A percentile compares a stretch with the other conserved stretches of the same genome.
Conservation (phyloP, 768 basidiomycete genomes). For the Macrolepiota fuliginosa region DNA sequence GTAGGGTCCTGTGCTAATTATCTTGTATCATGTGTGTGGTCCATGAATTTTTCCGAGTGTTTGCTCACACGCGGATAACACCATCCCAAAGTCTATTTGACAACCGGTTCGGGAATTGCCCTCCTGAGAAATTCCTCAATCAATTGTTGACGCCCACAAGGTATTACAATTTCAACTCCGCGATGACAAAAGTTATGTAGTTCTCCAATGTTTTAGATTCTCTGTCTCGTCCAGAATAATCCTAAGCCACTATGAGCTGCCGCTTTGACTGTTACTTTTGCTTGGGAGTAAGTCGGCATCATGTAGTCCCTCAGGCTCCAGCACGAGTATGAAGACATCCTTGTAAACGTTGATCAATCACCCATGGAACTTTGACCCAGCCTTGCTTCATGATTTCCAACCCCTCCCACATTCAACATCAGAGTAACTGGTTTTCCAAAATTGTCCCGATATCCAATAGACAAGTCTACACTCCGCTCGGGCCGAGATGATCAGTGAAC, state of each 20-base stretch:
- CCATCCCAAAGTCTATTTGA: slow-evolving; percentile 11
- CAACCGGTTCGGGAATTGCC: slow-evolving; percentile 5
- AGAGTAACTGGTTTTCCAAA: not conserved
- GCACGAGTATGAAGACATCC: no score
- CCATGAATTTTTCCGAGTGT: not conserved
- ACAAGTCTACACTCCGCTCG: not conserved
- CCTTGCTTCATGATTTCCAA: no score
- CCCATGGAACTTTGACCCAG: no score
- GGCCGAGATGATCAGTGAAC: not conserved
- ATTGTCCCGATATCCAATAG: not conserved
- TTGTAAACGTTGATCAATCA: no score
- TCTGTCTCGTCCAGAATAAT: not conserved
- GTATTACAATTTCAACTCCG: slow-evolving; percentile 10
- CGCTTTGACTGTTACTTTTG: not conserved
- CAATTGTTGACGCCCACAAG: slow-evolving; percentile 12
- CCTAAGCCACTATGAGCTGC: no score
- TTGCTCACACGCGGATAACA: slow-evolving; percentile 11
- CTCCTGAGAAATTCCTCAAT: slow-evolving; percentile 1
- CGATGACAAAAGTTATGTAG: not conserved
- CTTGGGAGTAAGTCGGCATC: no score
- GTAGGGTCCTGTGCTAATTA: not conserved
- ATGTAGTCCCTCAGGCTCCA: no score
- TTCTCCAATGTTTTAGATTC: not conserved
- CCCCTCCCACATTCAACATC: no score
- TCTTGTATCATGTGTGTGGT: not conserved